phyloP scores from a whole-genome alignment of 2,329 filamentous ascomycete species.

The Rutstroemia sp. region DNA sequence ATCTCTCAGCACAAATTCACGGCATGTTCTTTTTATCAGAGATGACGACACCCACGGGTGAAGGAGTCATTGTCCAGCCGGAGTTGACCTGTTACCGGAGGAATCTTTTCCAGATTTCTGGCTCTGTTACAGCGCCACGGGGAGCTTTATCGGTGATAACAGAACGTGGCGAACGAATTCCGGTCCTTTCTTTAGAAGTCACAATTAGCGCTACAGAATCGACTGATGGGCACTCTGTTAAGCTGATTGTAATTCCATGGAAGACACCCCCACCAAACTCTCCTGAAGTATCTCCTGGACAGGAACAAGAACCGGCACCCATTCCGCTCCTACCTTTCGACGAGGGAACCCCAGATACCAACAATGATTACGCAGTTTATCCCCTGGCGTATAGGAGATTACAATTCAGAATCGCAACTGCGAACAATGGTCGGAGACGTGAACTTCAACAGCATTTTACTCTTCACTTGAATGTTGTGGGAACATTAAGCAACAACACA shows the following conservation, averaged over 20 bases:
- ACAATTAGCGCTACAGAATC: slow-evolving; percentile 90
- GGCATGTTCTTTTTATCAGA: slow-evolving; percentile 88
- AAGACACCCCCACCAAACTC: slow-evolving; percentile 84
- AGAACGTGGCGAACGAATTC: slow-evolving; percentile 76
- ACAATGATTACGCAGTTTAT: slow-evolving; percentile 74
- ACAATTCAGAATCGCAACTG: slow-evolving; percentile 90
- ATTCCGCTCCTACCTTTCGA: slow-evolving; percentile 66
- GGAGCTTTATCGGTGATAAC: slow-evolving; percentile 73
- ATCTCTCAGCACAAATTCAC: slow-evolving; percentile 62
- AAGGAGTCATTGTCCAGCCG: slow-evolving; percentile 50
- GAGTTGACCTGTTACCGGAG: slow-evolving; percentile 94
- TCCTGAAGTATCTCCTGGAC: slow-evolving; percentile 53
- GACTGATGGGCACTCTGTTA: slow-evolving; percentile 84
- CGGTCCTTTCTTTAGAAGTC: slow-evolving; percentile 76
- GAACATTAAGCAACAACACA: slow-evolving; percentile 73
- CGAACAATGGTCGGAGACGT: slow-evolving; percentile 90
- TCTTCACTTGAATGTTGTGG: slow-evolving; percentile 77
- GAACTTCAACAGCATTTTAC: slow-evolving; percentile 96
- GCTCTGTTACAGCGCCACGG: slow-evolving; percentile 73
- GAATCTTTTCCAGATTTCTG: slow-evolving; percentile 94
- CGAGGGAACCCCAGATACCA: slow-evolving; percentile 32
- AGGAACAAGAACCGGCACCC: slow-evolving; percentile 79
- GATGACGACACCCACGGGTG: slow-evolving; percentile 36
- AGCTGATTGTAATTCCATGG: slow-evolving; percentile 95
- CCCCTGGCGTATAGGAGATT: slow-evolving; percentile 90